phyloP scores from a whole-genome alignment of 345 rosid genomes.

The Laguncularia racemosa region DNA sequence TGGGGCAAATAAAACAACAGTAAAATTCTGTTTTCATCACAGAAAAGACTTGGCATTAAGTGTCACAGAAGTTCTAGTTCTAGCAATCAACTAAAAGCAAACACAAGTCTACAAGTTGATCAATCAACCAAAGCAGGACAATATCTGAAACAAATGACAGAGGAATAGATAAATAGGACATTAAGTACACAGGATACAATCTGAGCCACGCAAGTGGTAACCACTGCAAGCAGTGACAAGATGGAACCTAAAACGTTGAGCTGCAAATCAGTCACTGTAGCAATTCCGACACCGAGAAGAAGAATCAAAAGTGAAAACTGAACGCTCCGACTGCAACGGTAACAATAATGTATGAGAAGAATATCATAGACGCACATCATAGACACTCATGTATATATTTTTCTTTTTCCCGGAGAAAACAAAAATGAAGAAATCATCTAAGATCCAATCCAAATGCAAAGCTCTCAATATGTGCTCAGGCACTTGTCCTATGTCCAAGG shows the following conservation, averaged over 20 bases:
- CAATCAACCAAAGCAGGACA: background rate
- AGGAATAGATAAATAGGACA: slow-evolving; percentile 10
- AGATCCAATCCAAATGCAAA: no score
- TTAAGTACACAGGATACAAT: slow-evolving; percentile 75
- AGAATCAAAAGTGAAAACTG: slow-evolving; percentile 80
- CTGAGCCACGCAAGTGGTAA: slow-evolving; percentile 97
- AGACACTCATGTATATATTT: background rate
- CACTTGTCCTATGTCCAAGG: background rate
- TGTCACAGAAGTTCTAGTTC: no score
- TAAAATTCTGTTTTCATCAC: background rate
- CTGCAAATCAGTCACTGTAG: slow-evolving; percentile 98
- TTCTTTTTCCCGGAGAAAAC: no score
- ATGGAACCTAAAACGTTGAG: slow-evolving; percentile 90
- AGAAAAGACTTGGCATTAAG: background rate
- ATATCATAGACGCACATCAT: slow-evolving; percentile 1
- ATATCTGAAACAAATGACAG: background rate
- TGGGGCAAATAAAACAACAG: slow-evolving; percentile 4
- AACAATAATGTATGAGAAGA: slow-evolving; percentile 12
- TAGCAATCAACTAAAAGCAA: background rate
- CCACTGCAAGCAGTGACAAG: slow-evolving; percentile 82
- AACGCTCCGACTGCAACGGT: slow-evolving; percentile 66
- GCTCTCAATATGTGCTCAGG: no score
- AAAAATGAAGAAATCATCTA: no score
- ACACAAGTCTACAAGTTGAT: background rate
- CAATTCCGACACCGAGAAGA: slow-evolving; percentile 98